Conservation (phyloP, 2,329 filamentous ascomycete species). For the Rhynchosporium secalis region DNA sequence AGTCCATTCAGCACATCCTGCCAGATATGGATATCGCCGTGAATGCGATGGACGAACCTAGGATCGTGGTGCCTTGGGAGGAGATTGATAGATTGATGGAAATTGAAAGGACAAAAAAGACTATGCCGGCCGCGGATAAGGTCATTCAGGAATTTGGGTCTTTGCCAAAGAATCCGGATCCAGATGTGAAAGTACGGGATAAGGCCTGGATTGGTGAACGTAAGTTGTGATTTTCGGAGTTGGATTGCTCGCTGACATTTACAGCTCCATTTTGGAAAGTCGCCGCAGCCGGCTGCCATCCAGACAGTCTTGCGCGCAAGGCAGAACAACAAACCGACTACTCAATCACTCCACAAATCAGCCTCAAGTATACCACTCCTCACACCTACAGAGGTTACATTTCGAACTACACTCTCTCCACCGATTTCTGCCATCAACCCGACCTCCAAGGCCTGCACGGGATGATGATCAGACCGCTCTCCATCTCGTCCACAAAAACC, state of each 20-base stretch:
- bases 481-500: slow-evolving; percentile 52
- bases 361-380: slow-evolving; percentile 48
- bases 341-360: slow-evolving; percentile 49
- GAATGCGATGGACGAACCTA: slow-evolving; percentile 64
- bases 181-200: slow-evolving; percentile 17
- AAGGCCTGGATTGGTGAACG: slow-evolving; percentile 30
- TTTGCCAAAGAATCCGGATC: slow-evolving; percentile 43
- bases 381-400: slow-evolving; percentile 42
- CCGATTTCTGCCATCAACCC: slow-evolving; percentile 50
- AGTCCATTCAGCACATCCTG: slow-evolving; percentile 50
- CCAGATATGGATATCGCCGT: slow-evolving; percentile 67
- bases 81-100: slow-evolving; percentile 52
- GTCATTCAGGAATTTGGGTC: slow-evolving; percentile 51
- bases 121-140: slow-evolving; percentile 59
- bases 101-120: slow-evolving; percentile 44
- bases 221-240: slow-evolving; percentile 40
- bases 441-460: slow-evolving; percentile 56
- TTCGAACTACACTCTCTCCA: slow-evolving; percentile 47
- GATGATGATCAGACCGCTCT: slow-evolving; percentile 56
- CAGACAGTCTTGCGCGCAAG: slow-evolving; percentile 59
- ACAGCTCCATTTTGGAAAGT: slow-evolving; percentile 54
- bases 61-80: slow-evolving; percentile 60
- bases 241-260: slow-evolving; percentile 45
- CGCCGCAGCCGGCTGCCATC: slow-evolving; percentile 60
- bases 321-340: slow-evolving; percentile 48